These are phyloP conservation scores for Suhomyces kunorum DNA, from an alignment of 1,139 yeast genomes.

Conservation along the genomic window DNA sequence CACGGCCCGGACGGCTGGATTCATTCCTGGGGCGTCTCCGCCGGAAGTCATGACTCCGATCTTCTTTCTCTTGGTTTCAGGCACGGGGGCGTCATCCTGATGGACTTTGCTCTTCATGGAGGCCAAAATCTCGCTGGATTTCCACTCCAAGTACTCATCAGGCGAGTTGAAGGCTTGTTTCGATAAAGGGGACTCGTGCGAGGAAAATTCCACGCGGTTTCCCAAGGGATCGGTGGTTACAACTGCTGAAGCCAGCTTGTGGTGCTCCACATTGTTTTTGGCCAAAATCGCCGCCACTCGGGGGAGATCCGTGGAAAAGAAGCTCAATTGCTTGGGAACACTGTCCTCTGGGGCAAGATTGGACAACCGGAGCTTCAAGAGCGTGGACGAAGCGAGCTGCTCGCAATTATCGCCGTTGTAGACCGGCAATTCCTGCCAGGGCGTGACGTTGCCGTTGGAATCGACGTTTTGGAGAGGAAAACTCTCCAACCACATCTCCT, in stretches of 20 bases:
- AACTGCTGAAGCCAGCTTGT: conserved; percentile 25
- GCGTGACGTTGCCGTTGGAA: conserved; percentile 49
- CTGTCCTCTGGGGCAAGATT: conserved; percentile 34
- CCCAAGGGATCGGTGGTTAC: conserved; percentile 57
- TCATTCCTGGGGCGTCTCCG: conserved; percentile 89
- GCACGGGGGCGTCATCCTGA: conserved; percentile 6
- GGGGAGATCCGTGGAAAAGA: conserved; percentile 53
- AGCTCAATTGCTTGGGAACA: conserved; percentile 41
- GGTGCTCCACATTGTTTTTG: conserved; percentile 22
- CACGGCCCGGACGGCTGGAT: conserved; percentile 78
- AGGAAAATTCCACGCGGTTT: conserved; percentile 50
- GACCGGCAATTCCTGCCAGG: conserved; percentile 57
- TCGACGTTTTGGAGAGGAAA: conserved; percentile 60
- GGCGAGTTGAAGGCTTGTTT: conserved; percentile 30
- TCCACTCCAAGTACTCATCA: conserved; percentile 28
- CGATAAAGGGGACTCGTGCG: conserved; percentile 32
- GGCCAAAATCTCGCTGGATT: conserved; percentile 20
- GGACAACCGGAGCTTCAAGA: conserved; percentile 60
- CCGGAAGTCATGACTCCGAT: conserved; percentile 87
- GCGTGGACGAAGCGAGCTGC: conserved; percentile 31
- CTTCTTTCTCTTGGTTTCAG: conserved; percentile 37
- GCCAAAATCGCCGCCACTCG: conserved; percentile 38
- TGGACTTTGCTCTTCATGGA: conserved; percentile 16
- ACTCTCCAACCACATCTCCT: conserved; percentile 71
- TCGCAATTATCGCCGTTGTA: conserved; percentile 52